Evolutionary conservation across 2,329 filamentous ascomycete species (phyloP).

Genomic region (Verticillium albo-atrum): DNA sequence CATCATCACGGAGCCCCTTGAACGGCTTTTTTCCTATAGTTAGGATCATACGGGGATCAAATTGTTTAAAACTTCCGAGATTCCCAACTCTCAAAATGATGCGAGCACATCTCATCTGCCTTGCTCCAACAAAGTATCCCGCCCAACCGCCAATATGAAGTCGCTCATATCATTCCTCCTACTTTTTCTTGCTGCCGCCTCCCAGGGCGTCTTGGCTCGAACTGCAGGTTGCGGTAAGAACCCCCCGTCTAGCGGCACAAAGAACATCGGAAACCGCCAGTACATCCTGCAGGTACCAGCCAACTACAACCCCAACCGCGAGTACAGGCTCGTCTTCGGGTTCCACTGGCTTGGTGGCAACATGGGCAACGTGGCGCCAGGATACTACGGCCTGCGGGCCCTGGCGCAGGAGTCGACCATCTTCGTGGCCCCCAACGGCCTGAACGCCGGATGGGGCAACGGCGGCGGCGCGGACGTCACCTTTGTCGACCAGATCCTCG

Average conservation of each 20-base stretch:
- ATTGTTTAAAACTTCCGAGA: too few relatives aligned
- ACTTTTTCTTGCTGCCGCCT: background rate
- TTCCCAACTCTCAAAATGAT: too few relatives aligned
- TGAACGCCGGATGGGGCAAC: constrained; percentile 38
- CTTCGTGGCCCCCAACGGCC: constrained; percentile 37
- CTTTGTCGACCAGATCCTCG: constrained; percentile 33
- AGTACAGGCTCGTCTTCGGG: constrained; percentile 16
- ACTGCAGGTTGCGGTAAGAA: constrained; percentile 29
- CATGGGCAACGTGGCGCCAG: constrained; percentile 29
- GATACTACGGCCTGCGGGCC: constrained; percentile 34
- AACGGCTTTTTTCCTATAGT: too few relatives aligned
- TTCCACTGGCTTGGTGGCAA: constrained; percentile 34
- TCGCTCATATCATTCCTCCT: background rate
- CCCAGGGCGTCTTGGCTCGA: constrained; percentile 1
- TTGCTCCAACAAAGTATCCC: background rate
- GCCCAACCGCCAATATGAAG: background rate
- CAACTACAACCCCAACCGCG: constrained; percentile 17
- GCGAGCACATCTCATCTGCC: too few relatives aligned
- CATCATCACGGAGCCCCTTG: background rate
- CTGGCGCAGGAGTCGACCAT: constrained; percentile 32
- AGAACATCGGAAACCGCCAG: constrained; percentile 27
- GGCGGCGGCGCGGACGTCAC: constrained; percentile 32
- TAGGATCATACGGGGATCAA: too few relatives aligned
- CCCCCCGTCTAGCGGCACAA: constrained; percentile 21
- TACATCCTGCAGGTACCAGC: constrained; percentile 32